phyloP scores from a whole-genome alignment of 129 eudicot species.

The Pittosporum tobira region DNA sequence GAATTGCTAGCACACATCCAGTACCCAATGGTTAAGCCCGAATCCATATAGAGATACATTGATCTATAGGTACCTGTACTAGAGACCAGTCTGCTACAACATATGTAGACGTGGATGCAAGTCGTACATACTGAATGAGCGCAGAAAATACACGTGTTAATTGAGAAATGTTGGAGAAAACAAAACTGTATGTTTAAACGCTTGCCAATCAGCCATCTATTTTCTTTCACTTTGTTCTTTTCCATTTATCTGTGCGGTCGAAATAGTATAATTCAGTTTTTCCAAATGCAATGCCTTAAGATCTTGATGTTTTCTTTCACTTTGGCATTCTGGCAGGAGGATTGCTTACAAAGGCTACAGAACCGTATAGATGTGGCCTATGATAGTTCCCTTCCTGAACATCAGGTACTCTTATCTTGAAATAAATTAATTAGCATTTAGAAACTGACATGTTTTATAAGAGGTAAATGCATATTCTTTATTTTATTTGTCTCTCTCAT shows the following conservation, averaged over 20 bases:
- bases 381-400: slow-evolving; percentile 76
- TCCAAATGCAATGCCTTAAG: not conserved
- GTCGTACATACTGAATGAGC: not conserved
- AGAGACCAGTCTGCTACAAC: not conserved
- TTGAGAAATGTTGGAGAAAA: not conserved
- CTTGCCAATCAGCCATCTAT: not conserved
- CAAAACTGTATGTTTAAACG: not conserved
- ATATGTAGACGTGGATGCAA: not conserved
- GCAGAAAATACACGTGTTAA: not conserved
- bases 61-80: not conserved
- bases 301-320: slow-evolving; percentile 16
- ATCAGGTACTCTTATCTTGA: slow-evolving; percentile 44
- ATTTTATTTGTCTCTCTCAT: not conserved
- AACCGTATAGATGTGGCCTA: slow-evolving; percentile 75
- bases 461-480: not conserved
- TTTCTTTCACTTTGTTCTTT: not conserved
- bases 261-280: too few species aligned
- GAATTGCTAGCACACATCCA: too few species aligned
- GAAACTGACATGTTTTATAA: not conserved
- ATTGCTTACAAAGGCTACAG: slow-evolving; percentile 73
- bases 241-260: too few species aligned
- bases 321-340: slow-evolving; percentile 51
- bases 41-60: not conserved
- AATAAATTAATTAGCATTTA: too few species aligned
- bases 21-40: not conserved